These are phyloP conservation scores for Ophiocordyceps camponoti-leonardi DNA, from an alignment of 2,329 filamentous ascomycete species.

Conservation along the genomic window DNA sequence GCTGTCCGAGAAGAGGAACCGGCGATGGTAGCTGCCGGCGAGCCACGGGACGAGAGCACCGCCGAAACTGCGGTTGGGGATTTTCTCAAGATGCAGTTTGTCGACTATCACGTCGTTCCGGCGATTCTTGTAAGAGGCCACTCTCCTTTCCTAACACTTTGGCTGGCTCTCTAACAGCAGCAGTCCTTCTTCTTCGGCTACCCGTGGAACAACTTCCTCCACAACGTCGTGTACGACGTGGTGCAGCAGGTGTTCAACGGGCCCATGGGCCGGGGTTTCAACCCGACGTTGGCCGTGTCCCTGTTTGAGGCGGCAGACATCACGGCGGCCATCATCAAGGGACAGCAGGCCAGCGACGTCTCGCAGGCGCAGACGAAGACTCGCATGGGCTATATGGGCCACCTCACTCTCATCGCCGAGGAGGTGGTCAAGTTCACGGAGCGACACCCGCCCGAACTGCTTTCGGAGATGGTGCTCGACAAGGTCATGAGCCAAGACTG, in stretches of 20 bases:
- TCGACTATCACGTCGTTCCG: slow-evolving; percentile 83
- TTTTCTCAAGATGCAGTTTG: slow-evolving; percentile 88
- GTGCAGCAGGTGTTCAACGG: slow-evolving; percentile 99
- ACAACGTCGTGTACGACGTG: slow-evolving; percentile 98
- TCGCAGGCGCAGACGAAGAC: slow-evolving; percentile 73
- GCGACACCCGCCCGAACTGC: slow-evolving; percentile 71
- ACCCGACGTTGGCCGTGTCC: slow-evolving; percentile 75
- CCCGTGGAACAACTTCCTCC: slow-evolving; percentile 98
- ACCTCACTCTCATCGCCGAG: slow-evolving; percentile 90
- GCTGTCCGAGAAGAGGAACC: slow-evolving; percentile 1
- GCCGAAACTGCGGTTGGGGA: slow-evolving; percentile 60
- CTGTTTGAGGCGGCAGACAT: slow-evolving; percentile 84
- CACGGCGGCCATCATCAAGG: slow-evolving; percentile 80
- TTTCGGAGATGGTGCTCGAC: slow-evolving; percentile 71
- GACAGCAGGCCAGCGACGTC: slow-evolving; percentile 73
- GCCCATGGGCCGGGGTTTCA: slow-evolving; percentile 90
- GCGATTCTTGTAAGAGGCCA: slow-evolving; percentile 63
- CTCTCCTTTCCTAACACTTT: not conserved
- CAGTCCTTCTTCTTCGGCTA: slow-evolving; percentile 97
- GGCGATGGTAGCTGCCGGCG: not conserved
- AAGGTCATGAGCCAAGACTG: slow-evolving; percentile 80
- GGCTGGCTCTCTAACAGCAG: not conserved
- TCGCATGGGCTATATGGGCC: slow-evolving; percentile 95
- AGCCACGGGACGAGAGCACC: slow-evolving; percentile 4
- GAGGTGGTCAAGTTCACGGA: slow-evolving; percentile 98